Conservation (phyloP, 1,284 basidiomycete species). For the Irpex rosettiformis region DNA sequence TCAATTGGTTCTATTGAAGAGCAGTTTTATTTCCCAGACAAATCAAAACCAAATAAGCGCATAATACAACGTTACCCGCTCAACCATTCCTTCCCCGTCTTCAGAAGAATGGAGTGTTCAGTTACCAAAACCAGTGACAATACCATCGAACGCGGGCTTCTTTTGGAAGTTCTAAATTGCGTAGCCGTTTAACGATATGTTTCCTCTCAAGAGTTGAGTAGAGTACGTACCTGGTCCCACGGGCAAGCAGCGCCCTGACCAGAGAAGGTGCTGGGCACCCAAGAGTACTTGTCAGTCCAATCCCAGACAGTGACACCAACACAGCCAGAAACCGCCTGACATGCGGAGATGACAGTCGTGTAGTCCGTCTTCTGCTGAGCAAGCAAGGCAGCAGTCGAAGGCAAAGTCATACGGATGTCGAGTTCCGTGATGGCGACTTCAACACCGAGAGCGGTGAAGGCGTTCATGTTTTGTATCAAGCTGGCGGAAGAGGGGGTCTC, state of each 20-base stretch:
- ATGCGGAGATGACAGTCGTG: slow-evolving; percentile 41
- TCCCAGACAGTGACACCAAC: slow-evolving; percentile 51
- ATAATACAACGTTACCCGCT: neutral
- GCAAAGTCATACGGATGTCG: slow-evolving; percentile 50
- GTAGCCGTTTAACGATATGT: neutral
- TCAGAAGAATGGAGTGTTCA: neutral
- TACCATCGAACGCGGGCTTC: slow-evolving; percentile 28
- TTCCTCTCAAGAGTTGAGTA: neutral
- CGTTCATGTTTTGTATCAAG: slow-evolving; percentile 38
- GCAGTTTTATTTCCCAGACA: neutral
- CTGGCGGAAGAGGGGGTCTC: slow-evolving; percentile 31
- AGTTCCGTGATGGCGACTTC: slow-evolving; percentile 56
- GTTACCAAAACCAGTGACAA: slow-evolving; percentile 20
- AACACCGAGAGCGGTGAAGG: slow-evolving; percentile 46
- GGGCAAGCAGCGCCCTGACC: slow-evolving; percentile 33
- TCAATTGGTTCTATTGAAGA: neutral
- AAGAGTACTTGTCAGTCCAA: slow-evolving; percentile 42
- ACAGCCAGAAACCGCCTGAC: slow-evolving; percentile 38
- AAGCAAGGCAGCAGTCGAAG: slow-evolving; percentile 42
- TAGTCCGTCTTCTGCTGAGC: slow-evolving; percentile 49
- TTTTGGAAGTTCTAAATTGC: slow-evolving; percentile 20
- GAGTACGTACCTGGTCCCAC: slow-evolving; percentile 21
- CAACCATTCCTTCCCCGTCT: neutral
- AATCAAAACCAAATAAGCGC: neutral
- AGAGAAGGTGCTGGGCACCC: slow-evolving; percentile 33